Conservation (phyloP, 2,329 filamentous ascomycete genomes). For the Uncinocarpus reesii region DNA sequence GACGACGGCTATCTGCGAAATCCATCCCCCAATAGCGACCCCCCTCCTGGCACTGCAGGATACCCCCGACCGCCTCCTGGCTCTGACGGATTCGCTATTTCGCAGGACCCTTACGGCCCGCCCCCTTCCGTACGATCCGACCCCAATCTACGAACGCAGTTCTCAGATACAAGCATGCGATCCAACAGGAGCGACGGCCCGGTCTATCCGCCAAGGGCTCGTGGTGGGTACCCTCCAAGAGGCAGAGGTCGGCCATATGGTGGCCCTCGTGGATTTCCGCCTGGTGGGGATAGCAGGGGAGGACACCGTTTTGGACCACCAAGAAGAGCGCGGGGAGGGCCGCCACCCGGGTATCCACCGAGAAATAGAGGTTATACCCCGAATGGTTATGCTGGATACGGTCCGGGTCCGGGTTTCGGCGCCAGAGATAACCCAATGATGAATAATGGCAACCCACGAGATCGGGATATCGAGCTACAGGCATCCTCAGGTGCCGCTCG, state of each 20-base stretch:
- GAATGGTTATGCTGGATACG: not conserved
- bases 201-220: constrained; percentile 44
- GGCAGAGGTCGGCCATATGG: constrained; percentile 35
- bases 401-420: not conserved
- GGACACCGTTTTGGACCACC: constrained; percentile 32
- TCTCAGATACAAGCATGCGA: constrained; percentile 39
- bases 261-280: constrained; percentile 29
- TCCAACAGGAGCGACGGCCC: constrained; percentile 32
- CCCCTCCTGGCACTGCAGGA: constrained; percentile 22
- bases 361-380: constrained; percentile 20
- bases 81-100: constrained; percentile 32
- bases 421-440: constrained; percentile 27
- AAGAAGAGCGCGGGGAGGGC: constrained; percentile 38
- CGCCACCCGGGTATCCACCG: constrained; percentile 44
- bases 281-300: constrained; percentile 24
- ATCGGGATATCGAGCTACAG: constrained; percentile 72
- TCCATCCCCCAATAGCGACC: constrained; percentile 17
- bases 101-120: constrained; percentile 25
- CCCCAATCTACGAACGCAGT: constrained; percentile 36
- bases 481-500: constrained; percentile 49
- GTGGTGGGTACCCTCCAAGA: constrained; percentile 45
- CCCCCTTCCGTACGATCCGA: constrained; percentile 35
- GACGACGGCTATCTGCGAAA: not conserved
- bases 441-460: constrained; percentile 35
- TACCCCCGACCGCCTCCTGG: constrained; percentile 15